Base-by-base conservation (phyloP, 129 eudicot species). In the Pittosporum tobira region DNA sequence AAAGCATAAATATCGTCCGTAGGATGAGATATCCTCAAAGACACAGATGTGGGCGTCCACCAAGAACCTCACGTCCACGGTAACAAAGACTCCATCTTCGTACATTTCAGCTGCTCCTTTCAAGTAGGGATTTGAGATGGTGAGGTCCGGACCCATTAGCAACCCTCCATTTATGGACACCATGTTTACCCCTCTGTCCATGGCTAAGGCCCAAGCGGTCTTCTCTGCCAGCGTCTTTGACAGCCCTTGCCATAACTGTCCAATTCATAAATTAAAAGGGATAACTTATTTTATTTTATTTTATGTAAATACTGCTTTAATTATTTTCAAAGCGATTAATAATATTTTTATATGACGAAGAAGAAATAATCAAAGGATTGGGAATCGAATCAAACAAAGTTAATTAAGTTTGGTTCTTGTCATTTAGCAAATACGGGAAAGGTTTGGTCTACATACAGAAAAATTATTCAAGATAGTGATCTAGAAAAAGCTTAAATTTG, bases 41-140 rank as follows among this genome's bases (percentile, higher is more conserved):
- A 89, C 97, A 34, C 88, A 89, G 9, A 89, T n/a, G n/a, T n/a
- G n/a, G 16, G 97, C 83, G 10, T 89, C 86, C 1, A 89, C 93
- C 78, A 89, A 71, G 81, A 79, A 85, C n/a, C 65, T 66, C 3
- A 82, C 77, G 59, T 89, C n/a, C n/a, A n/a, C n/a, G n/a, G n/a
- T n/a, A n/a, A n/a, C 97, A 48, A 89, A 75, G 24, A 89, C 83
- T 0, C 97, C 97, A 26, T 79, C 93, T 71, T 82, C 71, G 29
- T 74, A 89, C 97, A 89, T 89, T 74, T 89, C 95, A 29, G 95
- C 93, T 23, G 97, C 97, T 37, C 97, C n/a, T n/a, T n/a, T n/a
- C n/a, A n/a, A n/a, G n/a, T n/a, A n/a, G n/a, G n/a, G n/a, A n/a
- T n/a, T n/a, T 6, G 81, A 79, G 65, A 89, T 75, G 27, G 80